phyloP scores from a whole-genome alignment of 1,284 basidiomycete species.

The Tausonia pullulans region DNA sequence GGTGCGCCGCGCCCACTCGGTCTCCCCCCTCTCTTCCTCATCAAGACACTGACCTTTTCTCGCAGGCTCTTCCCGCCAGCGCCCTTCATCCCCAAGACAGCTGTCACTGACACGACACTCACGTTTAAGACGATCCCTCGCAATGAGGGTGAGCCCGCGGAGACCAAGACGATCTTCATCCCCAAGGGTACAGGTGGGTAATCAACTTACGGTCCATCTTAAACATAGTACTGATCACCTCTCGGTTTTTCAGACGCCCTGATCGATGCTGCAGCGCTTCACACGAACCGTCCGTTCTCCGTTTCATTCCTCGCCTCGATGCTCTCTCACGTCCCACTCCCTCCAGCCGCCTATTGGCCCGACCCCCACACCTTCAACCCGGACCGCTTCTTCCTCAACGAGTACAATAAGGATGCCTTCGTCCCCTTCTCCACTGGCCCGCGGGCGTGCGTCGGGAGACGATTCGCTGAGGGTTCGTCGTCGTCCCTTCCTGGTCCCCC shows the following conservation, averaged over 20 bases:
- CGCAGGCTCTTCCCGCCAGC: conserved; percentile 1
- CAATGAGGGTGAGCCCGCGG: neutral
- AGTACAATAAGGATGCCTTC: conserved; percentile 1
- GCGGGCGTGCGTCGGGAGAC: neutral
- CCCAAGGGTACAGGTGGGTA: neutral
- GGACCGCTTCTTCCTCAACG: neutral
- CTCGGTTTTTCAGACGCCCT: neutral
- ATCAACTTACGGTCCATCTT: too few relatives aligned
- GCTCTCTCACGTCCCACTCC: neutral
- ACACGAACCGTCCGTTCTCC: neutral
- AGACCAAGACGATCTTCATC: neutral
- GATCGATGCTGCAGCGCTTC: neutral
- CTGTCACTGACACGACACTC: neutral
- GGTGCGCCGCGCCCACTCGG: neutral
- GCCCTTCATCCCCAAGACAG: neutral
- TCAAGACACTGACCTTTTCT: neutral
- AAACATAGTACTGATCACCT: neutral
- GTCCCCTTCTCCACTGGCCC: conserved; percentile 6
- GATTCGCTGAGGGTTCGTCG: conserved; percentile 1
- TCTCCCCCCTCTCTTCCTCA: neutral
- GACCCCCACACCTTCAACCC: neutral
- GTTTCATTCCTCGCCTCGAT: neutral
- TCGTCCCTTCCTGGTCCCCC: neutral
- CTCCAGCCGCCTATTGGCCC: neutral
- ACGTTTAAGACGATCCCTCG: neutral